Base-by-base conservation (phyloP, 2,329 filamentous ascomycete species). In the Talaromyces sp. region DNA sequence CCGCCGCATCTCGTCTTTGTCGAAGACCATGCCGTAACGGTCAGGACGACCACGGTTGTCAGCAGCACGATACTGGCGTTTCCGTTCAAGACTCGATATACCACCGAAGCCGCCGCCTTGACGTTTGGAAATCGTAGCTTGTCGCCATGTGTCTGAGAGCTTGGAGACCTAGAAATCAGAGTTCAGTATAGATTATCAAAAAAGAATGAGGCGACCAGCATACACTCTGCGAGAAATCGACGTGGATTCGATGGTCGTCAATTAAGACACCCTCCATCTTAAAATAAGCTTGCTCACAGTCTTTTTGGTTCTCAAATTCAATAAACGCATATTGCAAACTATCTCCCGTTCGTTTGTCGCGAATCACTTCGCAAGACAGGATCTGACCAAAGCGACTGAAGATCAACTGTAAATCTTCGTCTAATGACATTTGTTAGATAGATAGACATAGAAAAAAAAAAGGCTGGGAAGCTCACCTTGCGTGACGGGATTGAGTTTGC, bases 231-330 rank as follows among this genome's bases (percentile, higher is more conserved):
- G 93, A 97, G 76, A 99, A 99, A 77, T 99, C 95, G 59, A 99
- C 95, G 71, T 99, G 95, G 64, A 99, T 99, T 49, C 95, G 88
- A 65, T 96, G 90, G 69, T 99, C 95, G 70, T 99, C 95, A 65
- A 99, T 98, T 59, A 99, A 79, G 1, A 98, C 93, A 2, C 89
- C 91, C 74, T 99, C 92, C 95, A 99, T 99, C 78, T 99, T 99
- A 80, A 96, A 95, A 71, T 97, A 99, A 2, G 95, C 95, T 57
- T 90, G 86, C 77, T 99, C 95, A 73, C 95, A 98, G 58, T 93
- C 90, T 66, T 89, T 86, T 77, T 97, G 95, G 59, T 96, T 89
- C 61, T 93, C 90, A 69, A 93, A 99, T 73, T 99, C 95, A 70
- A 99, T 96, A 68, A 99, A 99, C 1, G 95, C 92, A 72, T 99